phyloP scores from a whole-genome alignment of 73 alveolate species.

The Symbiodinium pilosum region DNA sequence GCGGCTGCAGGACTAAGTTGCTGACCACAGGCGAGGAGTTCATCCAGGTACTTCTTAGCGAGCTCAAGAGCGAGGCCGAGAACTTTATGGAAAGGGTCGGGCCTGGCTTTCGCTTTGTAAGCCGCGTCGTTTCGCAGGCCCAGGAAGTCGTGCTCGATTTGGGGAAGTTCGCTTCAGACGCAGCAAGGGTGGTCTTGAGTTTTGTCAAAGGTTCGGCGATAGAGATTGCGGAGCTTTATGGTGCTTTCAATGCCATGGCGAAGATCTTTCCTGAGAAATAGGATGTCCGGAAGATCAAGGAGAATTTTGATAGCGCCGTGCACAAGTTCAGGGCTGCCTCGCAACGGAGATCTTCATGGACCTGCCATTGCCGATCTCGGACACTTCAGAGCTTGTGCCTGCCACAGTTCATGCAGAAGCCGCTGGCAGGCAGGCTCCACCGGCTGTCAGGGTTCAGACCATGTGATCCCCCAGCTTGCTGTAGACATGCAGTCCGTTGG shows the following conservation, averaged over 20 bases:
- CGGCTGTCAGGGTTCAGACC: neutral
- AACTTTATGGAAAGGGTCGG: neutral
- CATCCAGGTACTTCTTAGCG: neutral
- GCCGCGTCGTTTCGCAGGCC: neutral
- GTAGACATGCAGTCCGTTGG: neutral
- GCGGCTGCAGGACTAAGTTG: neutral
- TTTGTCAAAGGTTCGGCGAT: neutral
- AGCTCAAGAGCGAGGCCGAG: neutral
- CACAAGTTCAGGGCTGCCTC: neutral
- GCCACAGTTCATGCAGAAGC: neutral
- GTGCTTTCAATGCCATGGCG: neutral
- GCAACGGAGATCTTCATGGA: neutral
- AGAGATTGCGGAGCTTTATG: neutral
- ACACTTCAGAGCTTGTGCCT: conserved; percentile 1
- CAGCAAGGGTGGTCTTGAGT: neutral
- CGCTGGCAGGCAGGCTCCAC: neutral
- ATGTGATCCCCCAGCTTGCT: neutral
- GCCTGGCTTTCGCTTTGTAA: neutral
- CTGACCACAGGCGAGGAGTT: neutral
- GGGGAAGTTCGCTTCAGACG: neutral
- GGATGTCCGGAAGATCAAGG: neutral
- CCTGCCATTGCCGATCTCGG: neutral
- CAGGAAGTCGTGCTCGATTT: neutral
- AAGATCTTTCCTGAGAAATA: neutral
- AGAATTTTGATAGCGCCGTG: neutral